phyloP scores from a whole-genome alignment of 805 yeast species.

The Phaffomyces antillensis region DNA sequence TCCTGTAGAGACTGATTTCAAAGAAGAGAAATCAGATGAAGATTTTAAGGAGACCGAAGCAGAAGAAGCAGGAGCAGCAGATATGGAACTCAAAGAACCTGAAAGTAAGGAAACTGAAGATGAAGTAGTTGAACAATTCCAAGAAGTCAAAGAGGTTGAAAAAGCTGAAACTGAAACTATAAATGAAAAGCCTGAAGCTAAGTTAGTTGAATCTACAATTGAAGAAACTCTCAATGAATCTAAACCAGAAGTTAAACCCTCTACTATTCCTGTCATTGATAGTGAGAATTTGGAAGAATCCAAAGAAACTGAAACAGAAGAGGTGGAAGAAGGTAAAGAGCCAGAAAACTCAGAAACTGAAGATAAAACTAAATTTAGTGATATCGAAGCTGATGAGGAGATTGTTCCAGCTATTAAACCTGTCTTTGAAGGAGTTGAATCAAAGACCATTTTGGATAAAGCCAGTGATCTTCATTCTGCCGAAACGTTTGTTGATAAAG shows the following conservation, averaged over 20 bases:
- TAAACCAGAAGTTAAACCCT: not conserved
- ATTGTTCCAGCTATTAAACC: not conserved
- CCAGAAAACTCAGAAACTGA: not conserved
- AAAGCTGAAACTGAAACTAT: not conserved
- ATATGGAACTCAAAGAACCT: not conserved
- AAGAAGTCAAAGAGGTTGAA: not conserved
- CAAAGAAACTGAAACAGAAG: not conserved
- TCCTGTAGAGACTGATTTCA: too few species aligned
- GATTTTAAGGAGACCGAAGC: not conserved
- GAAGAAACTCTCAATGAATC: not conserved
- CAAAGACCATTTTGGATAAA: not conserved
- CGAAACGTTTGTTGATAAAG: too few species aligned
- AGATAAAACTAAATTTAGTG: not conserved
- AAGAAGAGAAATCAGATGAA: not conserved
- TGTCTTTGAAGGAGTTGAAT: not conserved
- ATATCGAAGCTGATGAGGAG: not conserved
- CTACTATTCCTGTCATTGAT: not conserved
- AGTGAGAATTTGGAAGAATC: not conserved
- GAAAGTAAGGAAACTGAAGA: not conserved
- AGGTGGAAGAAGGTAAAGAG: not conserved
- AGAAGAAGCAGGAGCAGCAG: not conserved
- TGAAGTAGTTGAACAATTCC: not conserved
- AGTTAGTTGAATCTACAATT: not conserved
- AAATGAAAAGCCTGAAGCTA: too few species aligned
- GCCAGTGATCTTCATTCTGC: too few species aligned